Base-by-base conservation (phyloP, 1,284 basidiomycete genomes). In the Macrocystidia cucumis region DNA sequence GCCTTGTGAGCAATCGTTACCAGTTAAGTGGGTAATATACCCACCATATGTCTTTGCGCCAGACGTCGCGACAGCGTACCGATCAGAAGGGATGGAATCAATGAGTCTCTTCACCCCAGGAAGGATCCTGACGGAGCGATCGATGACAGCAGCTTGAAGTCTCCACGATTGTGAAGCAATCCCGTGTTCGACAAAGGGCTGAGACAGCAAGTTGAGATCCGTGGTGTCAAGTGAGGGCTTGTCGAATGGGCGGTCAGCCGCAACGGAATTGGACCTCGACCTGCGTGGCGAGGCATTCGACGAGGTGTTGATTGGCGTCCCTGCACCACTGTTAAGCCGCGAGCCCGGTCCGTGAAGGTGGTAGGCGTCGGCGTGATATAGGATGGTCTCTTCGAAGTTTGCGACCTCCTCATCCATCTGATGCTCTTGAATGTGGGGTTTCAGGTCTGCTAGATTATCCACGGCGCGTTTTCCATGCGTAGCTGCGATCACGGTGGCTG, bases 381-480 rank as follows among this genome's bases (percentile, higher is more conserved):
- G 73, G 43, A 85, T 86, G 40, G 68, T 72, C 48, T 74, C 67
- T 51, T 87, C 83, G 47, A 86, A 87, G 7, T 60, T 63, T 31
- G 72, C 63, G 2, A 87, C 82, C 43, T 80, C 79, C 18, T 53
- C 60, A 46, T 82, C 78, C 67, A 87, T 78, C 55, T 83, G 70
- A 50, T 79, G 68, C 22, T 61, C 44, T 44, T 68, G 64, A 37
- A 81, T 66, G 22, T 65, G 50, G 1, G 78, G 78, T 41, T 77
- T 74, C 53, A 80, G 69, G 22, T 72, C 63, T 2, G 63, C 54
- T 34, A 81, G 64, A 52, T 81, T 81, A 59, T 81, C 78, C 45
- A 77, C 63, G 4, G 77, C 78, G 30, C 78, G 77, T 51, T 84
- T 79, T 50, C 84, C 84, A 54, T 87, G 84, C 9, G 83, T 86